Evolutionary conservation across 805 yeast genomes (phyloP).

Genomic region (Cyberlindnera mississippiensis): DNA sequence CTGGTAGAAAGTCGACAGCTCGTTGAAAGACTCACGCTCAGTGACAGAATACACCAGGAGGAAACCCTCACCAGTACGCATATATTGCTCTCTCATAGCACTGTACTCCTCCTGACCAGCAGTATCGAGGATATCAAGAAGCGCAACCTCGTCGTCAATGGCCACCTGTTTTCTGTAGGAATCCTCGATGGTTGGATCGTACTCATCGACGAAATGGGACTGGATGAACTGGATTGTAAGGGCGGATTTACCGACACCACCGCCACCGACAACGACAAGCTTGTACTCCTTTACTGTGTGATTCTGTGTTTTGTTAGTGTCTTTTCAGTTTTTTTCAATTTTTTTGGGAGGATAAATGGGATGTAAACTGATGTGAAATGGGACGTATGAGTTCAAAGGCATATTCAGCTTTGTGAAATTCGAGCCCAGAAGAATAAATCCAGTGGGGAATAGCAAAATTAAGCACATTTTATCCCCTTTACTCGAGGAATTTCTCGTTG

Average conservation of each 20-base stretch:
- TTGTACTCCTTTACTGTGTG: slow-evolving; percentile 69
- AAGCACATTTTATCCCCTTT: too few relatives aligned
- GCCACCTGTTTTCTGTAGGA: slow-evolving; percentile 84
- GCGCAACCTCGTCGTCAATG: slow-evolving; percentile 72
- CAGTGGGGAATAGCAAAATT: too few relatives aligned
- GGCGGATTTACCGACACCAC: slow-evolving; percentile 98
- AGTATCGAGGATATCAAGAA: slow-evolving; percentile 88
- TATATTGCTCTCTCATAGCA: slow-evolving; percentile 90
- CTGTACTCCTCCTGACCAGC: slow-evolving; percentile 98
- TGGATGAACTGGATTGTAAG: slow-evolving; percentile 93
- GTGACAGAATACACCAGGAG: slow-evolving; percentile 85
- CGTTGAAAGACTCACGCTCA: slow-evolving; percentile 80
- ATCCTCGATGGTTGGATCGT: slow-evolving; percentile 97
- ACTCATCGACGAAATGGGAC: slow-evolving; percentile 93
- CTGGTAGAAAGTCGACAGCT: slow-evolving; percentile 73
- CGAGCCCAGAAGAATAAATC: too few relatives aligned
- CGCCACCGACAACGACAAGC: slow-evolving; percentile 96
- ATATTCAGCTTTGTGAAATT: too few relatives aligned
- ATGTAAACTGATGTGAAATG: not conserved
- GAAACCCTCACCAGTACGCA: slow-evolving; percentile 96
- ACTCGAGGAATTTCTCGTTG: too few relatives aligned
- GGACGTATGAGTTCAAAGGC: too few relatives aligned
- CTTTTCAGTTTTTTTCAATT: too few relatives aligned
- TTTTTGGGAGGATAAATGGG: too few relatives aligned
- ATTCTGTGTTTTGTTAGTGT: slow-evolving; percentile 13